Evolutionary conservation across 345 rosid species (phyloP).

Genomic region (Citrus australasica): DNA sequence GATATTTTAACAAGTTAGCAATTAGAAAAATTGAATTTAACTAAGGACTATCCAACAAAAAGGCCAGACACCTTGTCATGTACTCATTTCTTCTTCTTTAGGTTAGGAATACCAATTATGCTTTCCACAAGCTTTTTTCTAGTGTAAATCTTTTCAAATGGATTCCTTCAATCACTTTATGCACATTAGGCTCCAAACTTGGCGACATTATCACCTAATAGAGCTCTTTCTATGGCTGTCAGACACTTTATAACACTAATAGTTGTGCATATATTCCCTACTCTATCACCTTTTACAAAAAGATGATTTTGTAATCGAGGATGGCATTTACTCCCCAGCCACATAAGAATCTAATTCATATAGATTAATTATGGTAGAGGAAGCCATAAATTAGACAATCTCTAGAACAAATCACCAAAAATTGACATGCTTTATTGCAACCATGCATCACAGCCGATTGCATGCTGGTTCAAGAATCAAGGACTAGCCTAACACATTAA

Average conservation of each 20-base stretch:
- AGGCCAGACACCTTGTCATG: constrained; percentile 25
- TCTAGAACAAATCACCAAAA: constrained; percentile 6
- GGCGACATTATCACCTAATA: constrained; percentile 30
- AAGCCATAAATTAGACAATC: constrained; percentile 21
- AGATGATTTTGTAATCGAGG: constrained; percentile 30
- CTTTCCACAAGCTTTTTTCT: constrained; percentile 18
- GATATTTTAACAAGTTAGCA: neutral
- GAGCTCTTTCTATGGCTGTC: constrained; percentile 37
- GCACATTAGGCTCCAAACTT: constrained; percentile 28
- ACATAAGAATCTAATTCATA: constrained; percentile 49
- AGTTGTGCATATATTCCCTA: constrained; percentile 55
- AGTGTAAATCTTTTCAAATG: constrained; percentile 34
- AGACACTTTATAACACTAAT: constrained; percentile 33
- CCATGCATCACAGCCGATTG: constrained; percentile 26
- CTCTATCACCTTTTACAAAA: constrained; percentile 44
- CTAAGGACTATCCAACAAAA: constrained; percentile 10
- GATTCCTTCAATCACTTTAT: constrained; percentile 44
- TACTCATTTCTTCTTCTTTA: constrained; percentile 23
- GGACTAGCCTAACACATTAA: constrained; percentile 16
- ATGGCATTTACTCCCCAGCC: constrained; percentile 29
- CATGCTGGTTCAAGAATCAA: constrained; percentile 26
- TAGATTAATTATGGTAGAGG: constrained; percentile 12
- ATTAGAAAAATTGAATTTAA: constrained; percentile 1
- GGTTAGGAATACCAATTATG: constrained; percentile 27
- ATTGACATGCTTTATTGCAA: constrained; percentile 9